Base-by-base conservation (phyloP, 805 yeast genomes). In the Jamesozyma rosinii region DNA sequence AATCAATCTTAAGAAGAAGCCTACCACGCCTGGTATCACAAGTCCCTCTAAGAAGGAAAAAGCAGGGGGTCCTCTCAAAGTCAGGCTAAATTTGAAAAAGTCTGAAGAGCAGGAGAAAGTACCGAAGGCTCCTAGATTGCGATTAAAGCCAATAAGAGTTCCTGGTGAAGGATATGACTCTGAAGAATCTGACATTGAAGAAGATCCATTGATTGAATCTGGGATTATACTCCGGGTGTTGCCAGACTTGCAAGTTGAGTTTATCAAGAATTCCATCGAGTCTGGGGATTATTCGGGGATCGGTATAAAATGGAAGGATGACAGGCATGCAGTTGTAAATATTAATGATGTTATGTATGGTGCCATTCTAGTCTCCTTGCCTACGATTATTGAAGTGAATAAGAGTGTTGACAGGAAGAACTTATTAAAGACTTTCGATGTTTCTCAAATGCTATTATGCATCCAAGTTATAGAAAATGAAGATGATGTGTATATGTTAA, bases 101-200 rank as follows among this genome's bases (percentile, higher is more conserved):
- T 55, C 52, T 42, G 41, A 55, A 5, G 59, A 57, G 37, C 48
- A 59, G 17, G 59, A 59, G 24, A 54, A 53, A 35, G 51, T 55
- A 21, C 52, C 53, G n/a, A 57, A 51, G 37, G 49, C 61, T 1
- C 72, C 79, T 8, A 59, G 76, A 31, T 69, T 80, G 46, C 60
- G 77, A 43, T 71, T 78, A 44, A 75, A 75, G 49, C 77, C 81
- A 1, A 70, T 72, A 3, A 69, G 95, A 52, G 71, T 81, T 3
- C 92, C 95, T 0, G 95, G 95, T 4, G 96, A 90, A 53, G 97
- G 97, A 1, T 90, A 90, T 62, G 98, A 90, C 58, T 83, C 95
- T 2, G 97, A 90, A 55, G 97, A 95, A 17, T 95, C 96, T 0
- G 97, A 90, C 51, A 69, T 86, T 21, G 98, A 92, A 59, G 96